Evolutionary conservation across 768 basidiomycete species (phyloP), one percentile per base, ranked within the genome.

Genomic region (Dacryopinax spathularia): DNA sequence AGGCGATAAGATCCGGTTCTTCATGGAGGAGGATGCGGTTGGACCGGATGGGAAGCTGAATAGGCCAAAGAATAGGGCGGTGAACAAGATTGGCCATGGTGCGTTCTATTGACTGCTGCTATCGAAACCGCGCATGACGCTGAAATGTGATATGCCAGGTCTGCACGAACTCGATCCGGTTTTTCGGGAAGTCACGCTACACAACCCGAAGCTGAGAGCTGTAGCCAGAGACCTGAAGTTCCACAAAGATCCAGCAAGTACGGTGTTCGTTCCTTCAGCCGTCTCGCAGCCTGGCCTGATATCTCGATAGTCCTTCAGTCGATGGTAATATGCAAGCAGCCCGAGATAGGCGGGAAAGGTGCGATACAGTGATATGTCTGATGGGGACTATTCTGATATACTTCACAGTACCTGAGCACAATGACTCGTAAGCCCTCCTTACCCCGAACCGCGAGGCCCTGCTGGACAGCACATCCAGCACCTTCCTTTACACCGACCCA

Each of bases 1-100:
- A 1, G 91, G 91, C 1, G 91, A 97, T 74, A 96, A 96, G 79
- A 90, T 98, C 65, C 85, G 89, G 5, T 98, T 86, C 74, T 98
- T 99, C 74, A 78, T 99, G 43, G 96, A 98, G 72, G 86, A 90
- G 68, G 91, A 87, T 60, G 91, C 94, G 0, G 77, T 96, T 5
- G 81, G 85, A 65, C 68, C 75, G 27, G 72, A 82, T 33, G 88
- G 91, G 1, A 85, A 84, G 68, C 80, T 99, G n/a, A 72, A 73
- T 60, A 69, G 72, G 80, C 76, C 76, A 0, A 79, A 79, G 48
- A 69, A 75, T 48, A 83, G 81, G 69, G 84, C 91, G 0, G 88
- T 98, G 29, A 99, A 99, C 75, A 99, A 99, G 81, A 92, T 94
- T 65, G 88, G 91, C 1, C 90, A 92, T 71, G 91, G 90, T 89